Evolutionary conservation across 1,284 basidiomycete species (phyloP), one percentile per base, ranked within the genome.

Genomic region (Tylopilus orsonianus): DNA sequence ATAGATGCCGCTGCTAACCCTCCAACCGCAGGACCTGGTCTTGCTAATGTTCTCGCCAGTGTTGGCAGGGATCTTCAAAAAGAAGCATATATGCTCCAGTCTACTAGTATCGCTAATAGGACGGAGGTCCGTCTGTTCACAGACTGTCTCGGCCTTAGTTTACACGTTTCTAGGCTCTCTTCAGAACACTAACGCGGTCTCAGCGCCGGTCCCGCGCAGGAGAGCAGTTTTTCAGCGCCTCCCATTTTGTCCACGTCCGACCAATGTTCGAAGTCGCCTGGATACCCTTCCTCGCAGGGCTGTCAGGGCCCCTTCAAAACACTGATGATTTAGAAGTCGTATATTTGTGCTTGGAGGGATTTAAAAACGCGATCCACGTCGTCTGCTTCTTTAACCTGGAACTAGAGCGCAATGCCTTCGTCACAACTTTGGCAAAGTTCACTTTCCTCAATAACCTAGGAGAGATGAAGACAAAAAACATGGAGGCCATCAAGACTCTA

Each of bases 201-300:
- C 93, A 96, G 65, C 81, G 90, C 16, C 88, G 88, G 60, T 83
- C 85, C 2, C 84, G 81, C 64, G 71, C 74, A 8, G 80, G 75
- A 26, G 91, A 95, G 56, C 88, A 94, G 54, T 98, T 92, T 72
- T 96, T 94, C 72, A 91, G 90, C 56, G 95, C 95, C 0, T 96
- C 93, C 0, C 90, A 97, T 61, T 91, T 93, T 55, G 83, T 97
- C 53, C 95, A 98, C 65, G 94, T 97, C 50, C 81, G 85, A 27
- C 94, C 94, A 33, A 98, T 98, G 95, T 97, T 98, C 60, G 94
- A 97, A 69, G 93, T 97, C 16, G 93, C 93, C 12, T 98, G 95
- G 95, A 97, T 97, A 73, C 85, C 95, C 2, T 93, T 97, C 69
- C 77, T 98, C 14, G 95, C 95, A 7, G 94, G 93, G 5, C 75